Evolutionary conservation across 139 green algal genomes (phyloP).

Genomic region (Dunaliella sp.): DNA sequence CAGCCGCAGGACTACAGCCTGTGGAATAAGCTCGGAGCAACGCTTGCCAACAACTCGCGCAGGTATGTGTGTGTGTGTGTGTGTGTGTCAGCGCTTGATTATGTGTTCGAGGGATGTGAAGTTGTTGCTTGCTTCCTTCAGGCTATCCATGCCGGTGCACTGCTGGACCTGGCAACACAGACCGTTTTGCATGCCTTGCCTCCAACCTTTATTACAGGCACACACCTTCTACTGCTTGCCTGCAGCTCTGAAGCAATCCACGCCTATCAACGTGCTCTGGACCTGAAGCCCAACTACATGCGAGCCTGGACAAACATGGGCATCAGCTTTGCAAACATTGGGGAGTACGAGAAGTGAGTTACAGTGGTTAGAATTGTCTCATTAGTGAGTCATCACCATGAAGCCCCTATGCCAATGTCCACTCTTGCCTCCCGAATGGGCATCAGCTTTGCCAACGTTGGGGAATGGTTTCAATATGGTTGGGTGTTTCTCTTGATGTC

Average conservation of each 20-base stretch:
- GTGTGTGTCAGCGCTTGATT: too few species aligned
- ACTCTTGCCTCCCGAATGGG: neutral
- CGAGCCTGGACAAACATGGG: conserved; percentile 98
- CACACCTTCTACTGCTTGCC: neutral
- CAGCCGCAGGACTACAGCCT: conserved; percentile 78
- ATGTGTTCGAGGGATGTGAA: neutral
- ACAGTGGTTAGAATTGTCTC: too few species aligned
- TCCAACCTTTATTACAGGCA: too few species aligned
- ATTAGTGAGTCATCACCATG: neutral
- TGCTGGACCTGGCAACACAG: too few species aligned
- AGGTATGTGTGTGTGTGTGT: too few species aligned
- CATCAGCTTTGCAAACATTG: conserved; percentile 89
- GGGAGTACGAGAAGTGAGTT: conserved; percentile 68
- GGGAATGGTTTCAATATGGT: neutral
- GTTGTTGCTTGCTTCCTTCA: neutral
- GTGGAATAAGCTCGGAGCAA: conserved; percentile 98
- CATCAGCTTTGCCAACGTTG: neutral
- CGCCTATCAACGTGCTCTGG: conserved; percentile 68
- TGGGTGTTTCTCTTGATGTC: too few species aligned
- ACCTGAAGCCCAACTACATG: conserved; percentile 99
- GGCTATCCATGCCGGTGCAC: too few species aligned
- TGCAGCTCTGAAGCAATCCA: conserved; percentile 24
- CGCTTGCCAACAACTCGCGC: conserved; percentile 83
- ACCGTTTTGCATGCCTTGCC: too few species aligned
- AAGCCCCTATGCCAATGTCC: neutral